Base-by-base conservation (phyloP, 805 yeast genomes). In the Candida nitratophila region DNA sequence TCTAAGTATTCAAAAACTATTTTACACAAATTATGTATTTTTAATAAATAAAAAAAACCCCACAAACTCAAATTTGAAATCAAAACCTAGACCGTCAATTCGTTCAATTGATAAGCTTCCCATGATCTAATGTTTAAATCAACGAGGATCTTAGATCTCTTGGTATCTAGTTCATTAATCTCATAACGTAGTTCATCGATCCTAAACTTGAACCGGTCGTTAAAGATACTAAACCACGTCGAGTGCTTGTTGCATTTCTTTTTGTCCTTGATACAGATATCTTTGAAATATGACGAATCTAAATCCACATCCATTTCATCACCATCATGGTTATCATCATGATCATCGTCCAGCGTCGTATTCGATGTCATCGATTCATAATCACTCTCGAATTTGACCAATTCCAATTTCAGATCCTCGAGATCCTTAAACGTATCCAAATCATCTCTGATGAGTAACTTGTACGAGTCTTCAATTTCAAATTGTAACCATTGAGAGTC, bases 161-260 rank as follows among this genome's bases (percentile, higher is more conserved):
- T 59, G 3, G 54, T 51, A 17, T 60, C 54, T 7, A 64, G 51
- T 19, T 44, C 44, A 0, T 37, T 42, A 4, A 54, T 41, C 21
- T 53, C 46, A 5, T 46, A 40, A 5, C 56, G 57, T 8, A 64
- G 42, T 16, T 54, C 59, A 5, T 56, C 59, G n/a, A 69, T 39
- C 17, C 63, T 60, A 24, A 57, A 37, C 31, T 65, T 66, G 27
- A 74, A 60, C 39, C 68, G 68, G 39, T 63, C 66, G 40, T 49
- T 49, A 15, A 59, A 47, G 33, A 69, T 63, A 14, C 52, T 46
- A 43, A 50, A 55, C 69, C 69, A 65, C 1, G 59, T 55, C 21
- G 55, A 45, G 49, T 81, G 88, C 39, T 74, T 71, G 3, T 55
- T 55, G 55, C 88, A 81, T 50, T 77, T 79, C 43, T 72, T 67